Evolutionary conservation across 2,329 filamentous ascomycete species (phyloP), one percentile per base, ranked within the genome.

Genomic region (Hypoxylon sp.): DNA sequence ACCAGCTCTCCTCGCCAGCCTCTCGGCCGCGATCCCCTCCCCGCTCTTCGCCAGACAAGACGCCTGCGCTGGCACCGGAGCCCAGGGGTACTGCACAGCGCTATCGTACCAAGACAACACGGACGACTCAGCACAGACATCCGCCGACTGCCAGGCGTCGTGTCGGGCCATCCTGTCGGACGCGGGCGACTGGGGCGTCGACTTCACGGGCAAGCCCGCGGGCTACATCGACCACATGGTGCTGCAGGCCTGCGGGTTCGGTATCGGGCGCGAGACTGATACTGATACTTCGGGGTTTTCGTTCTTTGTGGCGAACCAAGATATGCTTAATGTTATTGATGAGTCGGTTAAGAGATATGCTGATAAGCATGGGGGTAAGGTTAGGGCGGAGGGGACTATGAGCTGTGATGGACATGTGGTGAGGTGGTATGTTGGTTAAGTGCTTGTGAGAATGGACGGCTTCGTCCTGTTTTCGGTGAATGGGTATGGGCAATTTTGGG

Each of bases 301-400:
- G 5, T 71, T 75, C 59, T n/a, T 8, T 9, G 44, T 76, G 29
- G 13, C 57, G 13, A 75, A 75, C 29, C 72, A 74, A 65, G 74
- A 76, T 17, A 74, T 76, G 19, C 54, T 75, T 1, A 70, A 72
- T 24, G 35, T 73, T 0, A 60, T 73, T 8, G 72, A 66, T 13
- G 72, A 61, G 55, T 63, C 51, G 2, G 51, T 73, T 1, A 58
- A 54, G 11, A 63, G 70, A 10, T 76, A 73, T 35, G 74, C 69
- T 0, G 51, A 44, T 1, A 5, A 35, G 13, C 74, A 76, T 31
- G 58, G 55, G 4, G 74, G 73, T 2, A 52, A 39, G 47, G 57
- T 76, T n/a, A 69, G 63, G 1, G 74, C 74, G 5, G 63, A 73
- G 60, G 74, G 73, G 1, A 74, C 71, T 3, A 75, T 75, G 73